phyloP scores from a whole-genome alignment of 1,139 yeast genomes.

The Blastobotrys niveus region DNA sequence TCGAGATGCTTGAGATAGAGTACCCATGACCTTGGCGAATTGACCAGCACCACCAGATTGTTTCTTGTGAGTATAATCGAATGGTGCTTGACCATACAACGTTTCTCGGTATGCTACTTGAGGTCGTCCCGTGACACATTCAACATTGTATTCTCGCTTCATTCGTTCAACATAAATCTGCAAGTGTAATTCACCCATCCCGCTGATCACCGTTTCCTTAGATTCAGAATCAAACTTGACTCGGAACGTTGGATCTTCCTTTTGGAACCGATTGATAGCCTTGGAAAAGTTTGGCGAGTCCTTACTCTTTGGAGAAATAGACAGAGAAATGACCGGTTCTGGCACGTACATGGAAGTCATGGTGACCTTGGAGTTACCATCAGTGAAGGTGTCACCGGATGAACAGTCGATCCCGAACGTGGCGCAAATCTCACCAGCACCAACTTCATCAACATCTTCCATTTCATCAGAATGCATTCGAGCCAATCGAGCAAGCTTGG shows the following conservation, averaged over 20 bases:
- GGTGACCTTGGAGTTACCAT: constrained; percentile 60
- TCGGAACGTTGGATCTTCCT: constrained; percentile 97
- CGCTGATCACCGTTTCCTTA: constrained; percentile 92
- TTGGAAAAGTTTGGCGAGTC: constrained; percentile 89
- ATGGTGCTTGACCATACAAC: constrained; percentile 63
- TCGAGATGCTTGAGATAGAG: constrained; percentile 55
- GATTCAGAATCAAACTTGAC: constrained; percentile 87
- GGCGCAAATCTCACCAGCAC: constrained; percentile 98
- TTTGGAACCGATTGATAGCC: constrained; percentile 95
- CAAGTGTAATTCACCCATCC: constrained; percentile 97
- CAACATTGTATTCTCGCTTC: constrained; percentile 95
- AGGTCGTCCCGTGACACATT: constrained; percentile 93
- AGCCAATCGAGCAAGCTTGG: constrained; percentile 90
- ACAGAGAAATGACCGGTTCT: constrained; percentile 92
- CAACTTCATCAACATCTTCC: constrained; percentile 95
- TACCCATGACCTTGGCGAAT: constrained; percentile 94
- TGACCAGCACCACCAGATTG: constrained; percentile 99
- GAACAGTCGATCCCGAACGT: constrained; percentile 99
- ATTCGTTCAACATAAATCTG: constrained; percentile 97
- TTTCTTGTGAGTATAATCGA: constrained; percentile 93
- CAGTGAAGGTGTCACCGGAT: constrained; percentile 97
- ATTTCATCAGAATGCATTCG: constrained; percentile 98
- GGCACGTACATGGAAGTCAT: constrained; percentile 99
- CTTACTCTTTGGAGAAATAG: constrained; percentile 81
- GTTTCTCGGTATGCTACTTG: constrained; percentile 98